phyloP scores from a whole-genome alignment of 2,329 filamentous ascomycete genomes.

The Passalora sequoiae region DNA sequence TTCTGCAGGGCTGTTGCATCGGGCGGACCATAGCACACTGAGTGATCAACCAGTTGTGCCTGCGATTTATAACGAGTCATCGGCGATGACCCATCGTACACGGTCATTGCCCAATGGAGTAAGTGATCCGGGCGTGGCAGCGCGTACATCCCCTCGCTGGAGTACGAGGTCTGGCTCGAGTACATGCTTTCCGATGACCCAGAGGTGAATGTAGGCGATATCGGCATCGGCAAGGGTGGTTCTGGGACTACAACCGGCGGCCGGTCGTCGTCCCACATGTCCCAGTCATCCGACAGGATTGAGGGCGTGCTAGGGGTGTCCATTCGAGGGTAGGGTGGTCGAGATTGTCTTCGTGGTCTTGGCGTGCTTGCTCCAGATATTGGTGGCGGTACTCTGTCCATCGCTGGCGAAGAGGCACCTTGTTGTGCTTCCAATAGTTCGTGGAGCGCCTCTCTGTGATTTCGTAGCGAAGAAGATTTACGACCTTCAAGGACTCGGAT shows the following conservation, averaged over 20 bases:
- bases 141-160: constrained; percentile 16
- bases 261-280: constrained; percentile 2
- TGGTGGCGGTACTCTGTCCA: background rate
- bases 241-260: constrained; percentile 26
- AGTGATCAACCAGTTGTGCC: constrained; percentile 18
- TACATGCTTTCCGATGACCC: constrained; percentile 39
- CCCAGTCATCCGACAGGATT: constrained; percentile 12
- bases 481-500: constrained; percentile 19
- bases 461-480: background rate
- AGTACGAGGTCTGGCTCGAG: constrained; percentile 31
- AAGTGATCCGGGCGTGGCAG: constrained; percentile 10
- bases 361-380: constrained; percentile 16
- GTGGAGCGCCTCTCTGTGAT: constrained; percentile 7
- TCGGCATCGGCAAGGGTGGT: constrained; percentile 27
- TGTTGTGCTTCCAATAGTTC: constrained; percentile 15
- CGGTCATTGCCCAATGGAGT: constrained; percentile 41
- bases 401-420: constrained; percentile 5
- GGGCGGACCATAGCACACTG: constrained; percentile 20
- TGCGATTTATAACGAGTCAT: constrained; percentile 33
- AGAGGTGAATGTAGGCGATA: constrained; percentile 41
- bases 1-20: constrained; percentile 21
- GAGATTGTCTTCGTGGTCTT: constrained; percentile 11
- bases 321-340: constrained; percentile 11
- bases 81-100: constrained; percentile 41
- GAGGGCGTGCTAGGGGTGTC: constrained; percentile 19